Evolutionary conservation across 768 basidiomycete species (phyloP), one percentile per base, ranked within the genome.

Genomic region (Podaxis pistillaris): DNA sequence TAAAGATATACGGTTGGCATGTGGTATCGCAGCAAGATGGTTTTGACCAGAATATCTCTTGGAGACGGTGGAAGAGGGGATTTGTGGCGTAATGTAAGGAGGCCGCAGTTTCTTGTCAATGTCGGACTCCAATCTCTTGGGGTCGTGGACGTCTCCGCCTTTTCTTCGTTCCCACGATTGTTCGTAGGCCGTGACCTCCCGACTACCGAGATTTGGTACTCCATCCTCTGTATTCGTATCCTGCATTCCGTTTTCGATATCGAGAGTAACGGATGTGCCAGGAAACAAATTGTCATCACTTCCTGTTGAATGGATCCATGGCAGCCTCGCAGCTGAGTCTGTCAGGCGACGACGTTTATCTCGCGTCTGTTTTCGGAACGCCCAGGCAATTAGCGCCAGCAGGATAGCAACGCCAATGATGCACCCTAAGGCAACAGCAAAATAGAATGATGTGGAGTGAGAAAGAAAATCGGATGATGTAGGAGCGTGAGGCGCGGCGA

Each of bases 351-450:
- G 73, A 12, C 73, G 74, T 56, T 71, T 73, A 50, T 69, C 72
- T 54, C 75, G 75, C 54, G 72, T 36, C 22, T 63, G 61, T 51
- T 61, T 56, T 78, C 84, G 79, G 61, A 86, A 68, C 63, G 74
- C 76, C 79, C 80, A 84, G 0, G 82, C 79, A 36, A 83, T 67
- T n/a, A 85, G 65, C 41, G 82, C 78, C 15, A 79, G 69, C 37
- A 85, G 47, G 56, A 77, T 75, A 5, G 81, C 80, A 54, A 84
- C 64, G 37, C 78, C 74, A 17, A 77, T 75, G 62, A 87, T 75
- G 0, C 72, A 71, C 36, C 81, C 85, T 2, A 86, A 72, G n/a
- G 76, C 74, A 56, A 86, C 76, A 26, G 76, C 82, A 3, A 83
- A 67, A 65, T 86, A 86, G 67, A 84, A 78, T 40, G 81, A 78